Evolutionary conservation across 352 stramenopile species (phyloP), one percentile per base, ranked within the genome.

Genomic region (Hyaloperonospora brassicae): DNA sequence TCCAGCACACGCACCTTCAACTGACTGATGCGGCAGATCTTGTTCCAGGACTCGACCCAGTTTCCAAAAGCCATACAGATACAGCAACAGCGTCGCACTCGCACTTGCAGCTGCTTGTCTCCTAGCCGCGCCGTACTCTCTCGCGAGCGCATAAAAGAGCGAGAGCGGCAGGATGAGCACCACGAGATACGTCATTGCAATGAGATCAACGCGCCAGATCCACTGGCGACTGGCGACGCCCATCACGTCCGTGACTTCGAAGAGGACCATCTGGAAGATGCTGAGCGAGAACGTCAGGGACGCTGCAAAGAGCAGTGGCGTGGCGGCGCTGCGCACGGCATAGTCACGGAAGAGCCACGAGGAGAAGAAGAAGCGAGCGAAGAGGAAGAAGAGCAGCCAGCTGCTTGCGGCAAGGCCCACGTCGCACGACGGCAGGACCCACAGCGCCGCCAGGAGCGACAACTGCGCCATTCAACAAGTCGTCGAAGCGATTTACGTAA

Each of bases 281-380:
- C 72, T 87, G 38, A 93, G 70, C 11, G 77, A 89, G 53, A 89
- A 88, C 51, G 72, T 84, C 52, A 93, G 73, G 25, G 73, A 83
- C 9, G 76, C 55, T 35, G 76, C 79, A 66, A 93, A 93, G 41
- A 93, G 72, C 47, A 83, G 52, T 45, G 79, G 79, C 40, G 78
- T 78, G 49, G 57, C 61, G 31, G 48, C 52, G 30, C 62, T 72
- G 47, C 80, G 83, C 50, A 93, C 74, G 25, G 84, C 78, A 51
- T 93, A 93, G 63, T 93, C 82, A 12, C 76, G 78, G 62, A 93
- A 90, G 43, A 93, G 72, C 79, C 82, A 90, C 72, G 69, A 79
- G 21, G 79, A 73, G 69, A 93, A 90, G 69, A 93, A 93, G 50
- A 77, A 70, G 27, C 79, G 79, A 39, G 82, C 76, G 48, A 89